Evolutionary conservation across 495 filamentous ascomycete genomes (phyloP).

Genomic region (Eremomyces bilateralis): DNA sequence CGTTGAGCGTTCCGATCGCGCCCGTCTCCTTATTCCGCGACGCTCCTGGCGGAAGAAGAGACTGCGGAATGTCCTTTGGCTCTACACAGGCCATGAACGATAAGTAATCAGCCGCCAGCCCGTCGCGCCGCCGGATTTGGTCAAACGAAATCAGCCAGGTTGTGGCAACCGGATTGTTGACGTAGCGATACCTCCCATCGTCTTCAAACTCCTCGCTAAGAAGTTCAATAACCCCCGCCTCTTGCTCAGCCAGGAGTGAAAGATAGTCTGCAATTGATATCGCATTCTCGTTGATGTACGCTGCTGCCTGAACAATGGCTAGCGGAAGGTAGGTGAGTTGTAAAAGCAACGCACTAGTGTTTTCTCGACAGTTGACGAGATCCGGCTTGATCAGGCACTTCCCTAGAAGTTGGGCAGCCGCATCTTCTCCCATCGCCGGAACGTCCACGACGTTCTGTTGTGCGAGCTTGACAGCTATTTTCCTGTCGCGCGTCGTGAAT

Average conservation of each 20-base stretch:
- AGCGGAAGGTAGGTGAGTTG: slow-evolving; percentile 10
- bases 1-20: slow-evolving; percentile 15
- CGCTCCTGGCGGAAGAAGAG: slow-evolving; percentile 14
- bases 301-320: slow-evolving; percentile 6
- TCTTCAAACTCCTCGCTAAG: slow-evolving; percentile 31
- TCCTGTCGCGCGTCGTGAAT: not conserved
- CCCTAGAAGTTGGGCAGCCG: not conserved
- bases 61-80: slow-evolving; percentile 22
- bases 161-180: slow-evolving; percentile 28
- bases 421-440: not conserved
- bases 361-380: too few species aligned
- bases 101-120: too few species aligned
- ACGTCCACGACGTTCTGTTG: not conserved
- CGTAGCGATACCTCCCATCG: slow-evolving; percentile 19
- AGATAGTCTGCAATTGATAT: slow-evolving; percentile 15
- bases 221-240: slow-evolving; percentile 20
- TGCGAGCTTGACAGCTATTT: not conserved
- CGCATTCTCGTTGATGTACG: slow-evolving; percentile 7
- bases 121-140: slow-evolving; percentile 21
- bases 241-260: slow-evolving; percentile 24
- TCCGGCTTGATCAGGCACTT: not conserved
- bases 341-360: slow-evolving; percentile 1
- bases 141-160: slow-evolving; percentile 34
- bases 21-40: slow-evolving; percentile 10
- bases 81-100: slow-evolving; percentile 25